Base-by-base conservation (phyloP, 1,139 yeast genomes). In the Blastobotrys ciferrii region DNA sequence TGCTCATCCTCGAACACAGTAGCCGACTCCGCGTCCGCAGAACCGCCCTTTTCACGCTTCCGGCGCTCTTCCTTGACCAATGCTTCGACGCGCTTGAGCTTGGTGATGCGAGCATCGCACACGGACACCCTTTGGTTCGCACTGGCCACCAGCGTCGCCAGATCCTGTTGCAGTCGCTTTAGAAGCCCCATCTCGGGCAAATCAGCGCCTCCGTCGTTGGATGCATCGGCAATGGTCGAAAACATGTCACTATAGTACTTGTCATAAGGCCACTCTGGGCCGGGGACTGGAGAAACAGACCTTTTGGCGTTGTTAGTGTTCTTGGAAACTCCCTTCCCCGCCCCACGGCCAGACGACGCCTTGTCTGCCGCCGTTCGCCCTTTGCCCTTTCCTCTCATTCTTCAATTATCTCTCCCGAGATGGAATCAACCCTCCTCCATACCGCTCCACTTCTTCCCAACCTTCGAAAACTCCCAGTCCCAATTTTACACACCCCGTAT, bases 41-140 rank as follows among this genome's bases (percentile, higher is more conserved):
- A 42, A 14, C 20, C 19, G 11, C 23, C 23, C 18, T 46, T 43
- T 31, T 46, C 52, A 25, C 37, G 36, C 32, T 54, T 47, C 38
- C 48, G 53, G n/a, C 52, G 50, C 37, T 45, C 53, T 35, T 53
- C 59, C 12, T 33, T 33, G 12, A 33, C 20, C 38, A 33, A 15
- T 6, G 40, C 35, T 11, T 42, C 47, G 2, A 50, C 32, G 23
- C 50, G 49, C 11, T 49, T 39, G 2, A 38, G 40, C 41, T 33
- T 25, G 25, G 31, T 38, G n/a, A 38, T 38, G 15, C 31, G 42
- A 25, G 30, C 32, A 38, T 38, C 31, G 13, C 30, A 38, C 11
- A 25, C 30, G 5, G 42, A 20, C 17, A 38, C 23, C 14, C 31
- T 38, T 9, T 25, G 42, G 11, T 13, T 38, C 7, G 31, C 20